Evolutionary conservation across 495 filamentous ascomycete genomes (phyloP), one percentile per base, ranked within the genome.

Genomic region (Penicillium canariense): DNA sequence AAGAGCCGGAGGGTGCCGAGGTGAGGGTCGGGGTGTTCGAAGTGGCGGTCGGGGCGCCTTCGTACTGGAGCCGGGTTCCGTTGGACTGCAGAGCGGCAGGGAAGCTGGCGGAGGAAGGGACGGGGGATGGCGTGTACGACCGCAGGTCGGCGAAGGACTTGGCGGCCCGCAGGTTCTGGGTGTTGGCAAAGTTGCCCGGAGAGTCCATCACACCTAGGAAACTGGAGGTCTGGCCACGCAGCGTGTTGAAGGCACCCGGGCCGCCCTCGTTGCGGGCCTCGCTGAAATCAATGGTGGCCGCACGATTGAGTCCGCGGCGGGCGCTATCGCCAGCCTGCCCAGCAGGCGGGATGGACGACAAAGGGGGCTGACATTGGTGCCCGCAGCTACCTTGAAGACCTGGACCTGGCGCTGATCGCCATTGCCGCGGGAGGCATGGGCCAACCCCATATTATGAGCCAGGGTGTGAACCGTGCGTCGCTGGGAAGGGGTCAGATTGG

Each of bases 241-340:
- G 77, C 1, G 88, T 84, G 61, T 83, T 84, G 68, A 87, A 90
- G 58, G 88, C 78, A 39, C 82, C 80, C 31, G 78, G 77, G 18
- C 86, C 65, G 20, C 54, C 85, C 40, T 82, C 82, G 22, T 80
- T 85, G 6, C 92, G 87, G 31, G 89, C 85, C 67, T 97, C 94
- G 60, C 88, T 91, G 73, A 98, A 98, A 72, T 97, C 93, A 61
- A 95, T 96, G n/a, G 94, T 98, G 28, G 94, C 95, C 17, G 94
- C 91, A 26, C 94, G 88, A 75, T 91, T 94, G 30, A 98, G 77
- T 12, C 84, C 87, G 28, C 92, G 88, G 50, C 91, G 82, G 52
- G 85, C 84, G 28, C 84, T 81, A 54, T 97, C 90, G 50, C 81
- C 78, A 15, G 83, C 81, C 44, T 88, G 87, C 31, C 84, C 82